Conservation (phyloP, 371 early-diverging fungal genomes). For the Rhizomucor miehei region DNA sequence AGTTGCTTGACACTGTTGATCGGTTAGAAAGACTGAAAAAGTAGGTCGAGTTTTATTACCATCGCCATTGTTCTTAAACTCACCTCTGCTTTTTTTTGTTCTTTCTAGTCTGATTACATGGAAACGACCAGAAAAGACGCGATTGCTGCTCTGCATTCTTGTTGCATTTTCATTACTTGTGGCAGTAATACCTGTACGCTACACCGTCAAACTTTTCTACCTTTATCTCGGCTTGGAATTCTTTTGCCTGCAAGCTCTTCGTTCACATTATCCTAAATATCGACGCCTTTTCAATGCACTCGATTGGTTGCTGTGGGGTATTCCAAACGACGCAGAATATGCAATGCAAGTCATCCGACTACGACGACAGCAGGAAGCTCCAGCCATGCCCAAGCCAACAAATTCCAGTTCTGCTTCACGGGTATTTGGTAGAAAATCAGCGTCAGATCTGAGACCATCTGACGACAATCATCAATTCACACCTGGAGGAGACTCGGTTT, state of each 20-base stretch:
- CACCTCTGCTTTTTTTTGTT: neutral
- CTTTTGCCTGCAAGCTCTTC: conserved; percentile 37
- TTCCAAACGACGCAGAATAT: conserved; percentile 47
- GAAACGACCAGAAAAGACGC: conserved; percentile 39
- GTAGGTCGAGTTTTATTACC: conserved; percentile 9
- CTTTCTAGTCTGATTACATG: conserved; percentile 30
- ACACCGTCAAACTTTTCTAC: conserved; percentile 21
- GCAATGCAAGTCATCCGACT: conserved; percentile 41
- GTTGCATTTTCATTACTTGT: conserved; percentile 8
- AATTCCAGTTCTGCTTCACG: no score
- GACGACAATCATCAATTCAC: no score
- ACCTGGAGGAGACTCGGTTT: no score
- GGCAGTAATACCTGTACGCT: conserved; percentile 17
- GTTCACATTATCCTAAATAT: conserved; percentile 43
- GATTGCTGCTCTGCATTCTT: conserved; percentile 10
- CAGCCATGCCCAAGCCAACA: neutral
- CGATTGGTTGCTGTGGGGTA: conserved; percentile 42
- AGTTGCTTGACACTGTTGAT: conserved; percentile 34
- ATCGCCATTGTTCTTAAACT: no score
- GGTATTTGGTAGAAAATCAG: no score
- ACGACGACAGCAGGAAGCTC: conserved; percentile 12
- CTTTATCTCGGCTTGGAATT: conserved; percentile 40
- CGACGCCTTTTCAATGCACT: conserved; percentile 42
- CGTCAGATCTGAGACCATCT: no score
- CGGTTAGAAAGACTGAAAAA: conserved; percentile 38